Evolutionary conservation across 306 rosid species (phyloP), one percentile per base, ranked within the genome.

Genomic region (Medicago lupulina): DNA sequence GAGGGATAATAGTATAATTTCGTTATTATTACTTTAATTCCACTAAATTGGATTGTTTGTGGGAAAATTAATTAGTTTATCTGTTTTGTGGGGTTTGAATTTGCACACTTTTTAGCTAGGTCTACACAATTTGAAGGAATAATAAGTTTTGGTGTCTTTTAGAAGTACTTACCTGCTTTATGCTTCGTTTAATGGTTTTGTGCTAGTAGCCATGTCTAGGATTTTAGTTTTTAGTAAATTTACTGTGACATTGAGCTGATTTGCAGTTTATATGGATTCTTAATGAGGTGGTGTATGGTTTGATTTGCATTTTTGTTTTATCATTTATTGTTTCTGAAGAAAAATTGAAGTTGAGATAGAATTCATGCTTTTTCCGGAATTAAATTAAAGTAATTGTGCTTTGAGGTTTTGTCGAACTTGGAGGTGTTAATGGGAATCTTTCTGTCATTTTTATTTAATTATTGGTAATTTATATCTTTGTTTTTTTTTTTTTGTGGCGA

Each of bases 331-430:
- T 40, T 66, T 60, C 16, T 41, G 16, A 18, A 66, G 53, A 41
- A 66, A 66, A 64, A 39, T 38, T 9, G 31, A 66, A 64, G 40
- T 16, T 9, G 31, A 39, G 39, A 18, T 40, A 38, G 50, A 66
- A 66, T 17, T 18, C 16, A 66, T 6, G 1, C 43, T 44, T 62
- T 65, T 57, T 74, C 25, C 16, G 38, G 50, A 62, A 16, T 70
- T 39, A 38, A 40, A 49, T 40, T 7, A 11, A 55, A 63, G 1
- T 6, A 64, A 4, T 8, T 47, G 2, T 79, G 14, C 62, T 63
- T 49, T 54, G 82, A 53, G 79, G 39, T 76, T 84, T 15, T 36
- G 70, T 62, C 72, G 12, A 69, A 17, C 49, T 67, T 49, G 28
- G 47, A 43, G 64, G 47, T 47, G 41, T 76, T 80, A 67, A 63